Evolutionary conservation across 495 filamentous ascomycete species (phyloP).

Genomic region (Aspergillus panamensis): DNA sequence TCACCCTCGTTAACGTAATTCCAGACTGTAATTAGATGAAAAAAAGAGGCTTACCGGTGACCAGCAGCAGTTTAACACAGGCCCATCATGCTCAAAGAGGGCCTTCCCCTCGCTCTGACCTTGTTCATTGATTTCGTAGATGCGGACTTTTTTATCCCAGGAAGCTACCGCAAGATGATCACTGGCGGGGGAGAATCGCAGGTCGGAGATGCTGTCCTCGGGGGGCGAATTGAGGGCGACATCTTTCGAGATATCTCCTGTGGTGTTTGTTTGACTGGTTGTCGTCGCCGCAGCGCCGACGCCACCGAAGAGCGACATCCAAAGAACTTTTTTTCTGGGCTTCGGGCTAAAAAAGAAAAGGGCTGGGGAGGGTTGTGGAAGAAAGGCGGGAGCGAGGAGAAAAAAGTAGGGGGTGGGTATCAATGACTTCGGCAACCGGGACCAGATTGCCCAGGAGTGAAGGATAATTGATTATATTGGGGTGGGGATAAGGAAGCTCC

Average conservation of each 20-base stretch:
- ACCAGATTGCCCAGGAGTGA: neutral
- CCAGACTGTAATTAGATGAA: conserved; percentile 2
- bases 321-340: conserved; percentile 22
- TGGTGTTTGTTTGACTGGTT: conserved; percentile 59
- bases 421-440: neutral
- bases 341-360: neutral
- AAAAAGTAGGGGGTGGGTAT: neutral
- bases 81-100: conserved; percentile 70
- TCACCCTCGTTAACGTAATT: neutral
- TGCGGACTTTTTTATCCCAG: conserved; percentile 92
- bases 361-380: neutral
- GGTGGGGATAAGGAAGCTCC: conserved; percentile 4
- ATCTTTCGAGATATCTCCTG: conserved; percentile 89
- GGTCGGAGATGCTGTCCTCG: conserved; percentile 79
- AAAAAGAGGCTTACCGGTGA: conserved; percentile 60
- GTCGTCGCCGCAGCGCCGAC: conserved; percentile 41
- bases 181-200: conserved; percentile 72
- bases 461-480: neutral
- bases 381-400: neutral
- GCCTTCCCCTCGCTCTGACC: conserved; percentile 74
- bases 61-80: conserved; percentile 77
- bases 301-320: conserved; percentile 61
- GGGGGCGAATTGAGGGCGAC: conserved; percentile 72
- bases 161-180: conserved; percentile 82
- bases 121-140: conserved; percentile 77